Percentiles rank a stretch among this genome's conserved stretches.
phyloP scores from a whole-genome alignment of 768 basidiomycete species.

The Phaffia tasmanica region DNA sequence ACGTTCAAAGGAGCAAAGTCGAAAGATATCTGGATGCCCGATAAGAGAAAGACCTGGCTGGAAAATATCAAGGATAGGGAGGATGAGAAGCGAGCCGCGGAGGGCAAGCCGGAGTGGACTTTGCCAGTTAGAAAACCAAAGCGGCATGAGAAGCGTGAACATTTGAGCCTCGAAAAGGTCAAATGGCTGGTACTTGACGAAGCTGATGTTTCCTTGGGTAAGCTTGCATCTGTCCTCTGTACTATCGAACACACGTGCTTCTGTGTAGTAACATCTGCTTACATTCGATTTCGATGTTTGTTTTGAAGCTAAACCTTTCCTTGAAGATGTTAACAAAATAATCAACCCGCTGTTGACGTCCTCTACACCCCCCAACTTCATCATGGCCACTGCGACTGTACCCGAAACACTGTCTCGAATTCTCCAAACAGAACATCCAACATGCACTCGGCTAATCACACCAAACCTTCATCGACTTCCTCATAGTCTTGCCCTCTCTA shows the following conservation, averaged over 20 bases:
- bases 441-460: slow-evolving; percentile 50
- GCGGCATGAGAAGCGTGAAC: slow-evolving; percentile 40
- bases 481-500: slow-evolving; percentile 54
- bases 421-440: slow-evolving; percentile 29
- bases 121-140: slow-evolving; percentile 34
- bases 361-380: slow-evolving; percentile 56
- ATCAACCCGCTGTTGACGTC: slow-evolving; percentile 24
- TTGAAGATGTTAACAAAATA: slow-evolving; percentile 50
- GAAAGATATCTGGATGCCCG: slow-evolving; percentile 38
- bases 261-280: background rate
- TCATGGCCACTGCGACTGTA: slow-evolving; percentile 78
- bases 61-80: slow-evolving; percentile 48
- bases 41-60: slow-evolving; percentile 44
- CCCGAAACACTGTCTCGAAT: slow-evolving; percentile 47
- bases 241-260: background rate
- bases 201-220: slow-evolving; percentile 80
- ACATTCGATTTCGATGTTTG: background rate
- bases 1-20: slow-evolving; percentile 28
- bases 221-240: slow-evolving; percentile 29
- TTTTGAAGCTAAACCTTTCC: slow-evolving; percentile 64
- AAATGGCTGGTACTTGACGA: slow-evolving; percentile 90
- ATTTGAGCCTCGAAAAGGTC: slow-evolving; percentile 53
- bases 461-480: slow-evolving; percentile 72
- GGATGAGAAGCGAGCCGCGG: slow-evolving; percentile 28
- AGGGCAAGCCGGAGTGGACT: slow-evolving; percentile 24